Percentiles rank a stretch among this genome's conserved stretches.
These are phyloP conservation scores for Hypoxylon sp. DNA, from an alignment of 2,329 filamentous ascomycete species.

Conservation along the genomic window DNA sequence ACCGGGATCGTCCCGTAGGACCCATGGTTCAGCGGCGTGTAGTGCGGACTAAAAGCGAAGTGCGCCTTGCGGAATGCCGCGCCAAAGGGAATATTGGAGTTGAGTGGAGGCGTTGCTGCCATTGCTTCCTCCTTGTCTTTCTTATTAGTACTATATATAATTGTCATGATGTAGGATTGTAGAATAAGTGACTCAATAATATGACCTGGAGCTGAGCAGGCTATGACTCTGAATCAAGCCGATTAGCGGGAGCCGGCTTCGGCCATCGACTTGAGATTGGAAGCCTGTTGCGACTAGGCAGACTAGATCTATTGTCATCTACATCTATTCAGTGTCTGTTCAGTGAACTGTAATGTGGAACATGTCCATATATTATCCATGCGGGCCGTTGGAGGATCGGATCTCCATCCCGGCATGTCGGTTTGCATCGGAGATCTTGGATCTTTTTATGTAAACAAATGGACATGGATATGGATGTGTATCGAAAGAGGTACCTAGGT, in stretches of 20 bases:
- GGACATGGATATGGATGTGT: too few species aligned
- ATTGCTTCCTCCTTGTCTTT: slow-evolving; percentile 4
- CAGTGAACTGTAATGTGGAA: neutral
- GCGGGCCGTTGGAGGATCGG: slow-evolving; percentile 15
- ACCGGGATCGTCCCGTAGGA: slow-evolving; percentile 51
- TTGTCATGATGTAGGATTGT: slow-evolving; percentile 22
- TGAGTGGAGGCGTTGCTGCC: neutral
- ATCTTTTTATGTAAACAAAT: slow-evolving; percentile 3
- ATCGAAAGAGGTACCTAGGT: too few species aligned
- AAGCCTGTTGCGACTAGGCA: neutral
- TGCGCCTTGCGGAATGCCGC: slow-evolving; percentile 51
- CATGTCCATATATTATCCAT: neutral
- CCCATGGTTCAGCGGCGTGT: slow-evolving; percentile 54
- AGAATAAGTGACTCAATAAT: neutral
- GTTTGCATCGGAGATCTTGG: slow-evolving; percentile 25
- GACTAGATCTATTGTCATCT: neutral
- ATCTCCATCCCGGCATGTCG: slow-evolving; percentile 24
- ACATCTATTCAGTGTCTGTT: neutral
- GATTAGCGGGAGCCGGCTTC: neutral
- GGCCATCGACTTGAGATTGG: neutral
- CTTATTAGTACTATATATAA: slow-evolving; percentile 21
- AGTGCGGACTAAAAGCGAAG: slow-evolving; percentile 51
- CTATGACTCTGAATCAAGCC: neutral
- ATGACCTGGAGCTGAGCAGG: neutral
- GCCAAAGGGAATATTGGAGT: slow-evolving; percentile 48